phyloP scores from a whole-genome alignment of 805 yeast species.

The Wickerhamiella azymoides region DNA sequence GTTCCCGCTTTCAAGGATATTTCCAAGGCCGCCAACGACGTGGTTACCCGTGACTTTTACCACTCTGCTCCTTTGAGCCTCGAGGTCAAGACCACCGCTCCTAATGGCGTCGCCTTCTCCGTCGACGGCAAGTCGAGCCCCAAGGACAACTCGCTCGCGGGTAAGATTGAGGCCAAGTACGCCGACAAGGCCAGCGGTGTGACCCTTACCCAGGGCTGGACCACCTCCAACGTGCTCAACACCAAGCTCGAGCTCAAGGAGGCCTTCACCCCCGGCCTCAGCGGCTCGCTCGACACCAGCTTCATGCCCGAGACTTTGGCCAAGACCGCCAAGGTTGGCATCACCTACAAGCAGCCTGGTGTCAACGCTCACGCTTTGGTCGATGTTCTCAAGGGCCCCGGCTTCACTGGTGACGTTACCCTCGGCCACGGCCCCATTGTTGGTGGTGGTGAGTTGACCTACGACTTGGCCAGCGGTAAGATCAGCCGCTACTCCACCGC shows the following conservation, averaged over 20 bases:
- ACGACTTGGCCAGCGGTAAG: slow-evolving; percentile 86
- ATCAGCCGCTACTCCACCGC: slow-evolving; percentile 90
- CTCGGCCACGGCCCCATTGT: slow-evolving; percentile 93
- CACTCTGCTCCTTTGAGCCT: slow-evolving; percentile 78
- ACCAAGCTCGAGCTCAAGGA: slow-evolving; percentile 89
- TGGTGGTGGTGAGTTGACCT: slow-evolving; percentile 94
- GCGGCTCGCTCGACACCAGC: slow-evolving; percentile 78
- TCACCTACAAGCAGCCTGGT: slow-evolving; percentile 83
- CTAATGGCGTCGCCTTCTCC: slow-evolving; percentile 90
- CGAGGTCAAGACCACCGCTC: slow-evolving; percentile 84
- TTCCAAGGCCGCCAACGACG: slow-evolving; percentile 81
- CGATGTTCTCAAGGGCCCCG: slow-evolving; percentile 89
- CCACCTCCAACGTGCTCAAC: slow-evolving; percentile 79
- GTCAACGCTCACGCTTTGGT: slow-evolving; percentile 90
- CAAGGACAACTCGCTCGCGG: slow-evolving; percentile 69
- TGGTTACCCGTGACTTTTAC: slow-evolving; percentile 84
- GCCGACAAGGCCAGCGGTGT: slow-evolving; percentile 85
- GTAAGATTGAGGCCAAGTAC: slow-evolving; percentile 82
- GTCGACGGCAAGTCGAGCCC: slow-evolving; percentile 79
- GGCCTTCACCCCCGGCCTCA: slow-evolving; percentile 87
- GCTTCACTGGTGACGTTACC: slow-evolving; percentile 88
- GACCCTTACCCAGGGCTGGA: slow-evolving; percentile 95
- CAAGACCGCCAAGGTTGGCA: slow-evolving; percentile 79
- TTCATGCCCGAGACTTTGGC: slow-evolving; percentile 68
- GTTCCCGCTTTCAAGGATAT: slow-evolving; percentile 90